Evolutionary conservation across 805 yeast genomes (phyloP).

Genomic region (Lipomyces yamadae): DNA sequence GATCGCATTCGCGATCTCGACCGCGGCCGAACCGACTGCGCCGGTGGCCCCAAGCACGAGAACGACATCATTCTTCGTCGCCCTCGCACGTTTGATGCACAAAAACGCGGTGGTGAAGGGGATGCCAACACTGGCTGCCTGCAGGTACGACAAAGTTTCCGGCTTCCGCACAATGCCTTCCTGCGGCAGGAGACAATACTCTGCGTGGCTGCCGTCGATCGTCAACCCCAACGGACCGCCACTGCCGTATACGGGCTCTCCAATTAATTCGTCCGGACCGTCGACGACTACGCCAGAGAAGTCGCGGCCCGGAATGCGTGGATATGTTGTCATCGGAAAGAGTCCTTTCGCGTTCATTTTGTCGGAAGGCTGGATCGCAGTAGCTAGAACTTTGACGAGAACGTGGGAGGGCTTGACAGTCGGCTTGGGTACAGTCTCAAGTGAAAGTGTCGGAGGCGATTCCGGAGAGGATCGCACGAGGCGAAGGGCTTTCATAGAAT

Average conservation of each 20-base stretch:
- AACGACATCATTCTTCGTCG: background rate
- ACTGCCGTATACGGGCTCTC: background rate
- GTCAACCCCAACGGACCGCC: slow-evolving; percentile 3
- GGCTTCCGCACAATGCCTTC: background rate
- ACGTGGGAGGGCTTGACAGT: background rate
- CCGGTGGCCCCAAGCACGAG: slow-evolving; percentile 10
- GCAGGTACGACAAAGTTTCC: background rate
- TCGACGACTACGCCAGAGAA: background rate
- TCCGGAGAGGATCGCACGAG: background rate
- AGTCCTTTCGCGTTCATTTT: background rate
- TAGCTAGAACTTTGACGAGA: slow-evolving; percentile 1
- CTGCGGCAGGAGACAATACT: slow-evolving; percentile 1
- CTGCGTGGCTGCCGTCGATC: background rate
- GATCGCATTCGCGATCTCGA: background rate
- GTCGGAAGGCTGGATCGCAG: slow-evolving; percentile 1
- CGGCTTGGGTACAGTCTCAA: background rate
- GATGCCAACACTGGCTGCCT: slow-evolving; percentile 5
- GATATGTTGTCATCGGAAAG: background rate
- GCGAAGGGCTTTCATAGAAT: background rate
- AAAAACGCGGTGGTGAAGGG: background rate
- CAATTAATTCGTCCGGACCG: slow-evolving; percentile 1
- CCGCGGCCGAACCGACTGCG: slow-evolving; percentile 3
- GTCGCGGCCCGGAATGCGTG: slow-evolving; percentile 7
- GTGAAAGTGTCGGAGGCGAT: background rate
- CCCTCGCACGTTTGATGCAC: background rate